These are phyloP conservation scores for Pseudozyma tsukubaensis DNA, from an alignment of 1,284 basidiomycete genomes.

Conservation along the genomic window DNA sequence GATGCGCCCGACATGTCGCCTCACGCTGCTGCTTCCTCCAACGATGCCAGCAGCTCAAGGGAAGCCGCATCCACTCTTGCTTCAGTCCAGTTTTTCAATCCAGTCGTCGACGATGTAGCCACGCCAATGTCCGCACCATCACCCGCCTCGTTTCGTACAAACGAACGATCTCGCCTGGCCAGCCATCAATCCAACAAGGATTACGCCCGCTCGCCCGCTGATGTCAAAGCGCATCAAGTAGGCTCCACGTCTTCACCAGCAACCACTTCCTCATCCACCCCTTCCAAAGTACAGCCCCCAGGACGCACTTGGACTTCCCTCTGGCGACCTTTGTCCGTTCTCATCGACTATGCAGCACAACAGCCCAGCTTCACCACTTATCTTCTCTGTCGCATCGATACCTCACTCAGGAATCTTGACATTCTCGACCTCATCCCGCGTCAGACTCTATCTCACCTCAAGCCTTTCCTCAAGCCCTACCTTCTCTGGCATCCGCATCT, in stretches of 20 bases:
- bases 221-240: conserved; percentile 3
- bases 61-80: conserved; percentile 38
- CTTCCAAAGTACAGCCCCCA: conserved; percentile 28
- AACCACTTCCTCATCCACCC: conserved; percentile 6
- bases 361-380: conserved; percentile 46
- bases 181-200: conserved; percentile 1
- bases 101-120: conserved; percentile 11
- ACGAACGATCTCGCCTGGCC: conserved; percentile 11
- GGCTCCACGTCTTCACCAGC: conserved; percentile 14
- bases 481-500: conserved; percentile 50
- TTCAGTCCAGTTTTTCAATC: conserved; percentile 52
- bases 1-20: conserved; percentile 28
- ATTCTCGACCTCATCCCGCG: conserved; percentile 38
- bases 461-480: conserved; percentile 41
- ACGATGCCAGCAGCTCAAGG: conserved; percentile 23
- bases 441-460: conserved; percentile 30
- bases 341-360: conserved; percentile 50
- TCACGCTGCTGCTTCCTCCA: conserved; percentile 20
- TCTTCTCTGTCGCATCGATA: conserved; percentile 39
- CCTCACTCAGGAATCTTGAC: conserved; percentile 24
- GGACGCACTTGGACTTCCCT: conserved; percentile 52
- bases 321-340: conserved; percentile 47
- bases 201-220: conserved; percentile 1
- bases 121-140: conserved; percentile 21
- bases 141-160: conserved; percentile 7